Conservation (phyloP, 2,329 filamentous ascomycete species). For the Apiospora saccharicola region DNA sequence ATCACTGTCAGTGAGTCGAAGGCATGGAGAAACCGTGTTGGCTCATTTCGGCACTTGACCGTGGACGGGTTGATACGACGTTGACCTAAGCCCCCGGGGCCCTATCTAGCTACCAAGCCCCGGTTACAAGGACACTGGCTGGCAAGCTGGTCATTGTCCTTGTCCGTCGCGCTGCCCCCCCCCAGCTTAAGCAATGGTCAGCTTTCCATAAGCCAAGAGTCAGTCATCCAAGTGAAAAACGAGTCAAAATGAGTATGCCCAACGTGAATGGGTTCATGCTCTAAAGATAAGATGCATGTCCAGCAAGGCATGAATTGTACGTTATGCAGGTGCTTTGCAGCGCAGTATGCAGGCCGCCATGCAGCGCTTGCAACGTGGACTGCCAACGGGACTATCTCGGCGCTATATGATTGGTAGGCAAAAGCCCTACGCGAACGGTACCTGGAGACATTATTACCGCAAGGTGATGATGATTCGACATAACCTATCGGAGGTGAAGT, state of each 20-base stretch:
- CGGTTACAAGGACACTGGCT: background rate
- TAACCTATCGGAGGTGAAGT: background rate
- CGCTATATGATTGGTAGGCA: constrained; percentile 11
- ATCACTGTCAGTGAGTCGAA: constrained; percentile 6
- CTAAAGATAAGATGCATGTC: background rate
- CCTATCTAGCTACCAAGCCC: background rate
- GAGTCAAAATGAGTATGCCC: background rate
- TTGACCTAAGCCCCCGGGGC: background rate
- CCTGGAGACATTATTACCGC: background rate
- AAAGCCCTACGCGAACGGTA: constrained; percentile 3
- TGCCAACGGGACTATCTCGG: constrained; percentile 4
- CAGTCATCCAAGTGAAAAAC: background rate
- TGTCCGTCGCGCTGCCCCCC: background rate
- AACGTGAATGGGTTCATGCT: background rate
- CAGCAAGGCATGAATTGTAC: constrained; percentile 3
- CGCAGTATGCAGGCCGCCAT: constrained; percentile 6
- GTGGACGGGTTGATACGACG: constrained; percentile 18
- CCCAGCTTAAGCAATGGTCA: background rate
- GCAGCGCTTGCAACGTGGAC: constrained; percentile 20
- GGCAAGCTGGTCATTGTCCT: background rate
- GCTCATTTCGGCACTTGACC: constrained; percentile 10
- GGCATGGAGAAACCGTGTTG: constrained; percentile 6
- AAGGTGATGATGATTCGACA: background rate
- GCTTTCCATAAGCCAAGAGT: background rate
- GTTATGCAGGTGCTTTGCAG: background rate